Base-by-base conservation (phyloP, 2,329 filamentous ascomycete genomes). In the Coccinonectria pachysandricola region DNA sequence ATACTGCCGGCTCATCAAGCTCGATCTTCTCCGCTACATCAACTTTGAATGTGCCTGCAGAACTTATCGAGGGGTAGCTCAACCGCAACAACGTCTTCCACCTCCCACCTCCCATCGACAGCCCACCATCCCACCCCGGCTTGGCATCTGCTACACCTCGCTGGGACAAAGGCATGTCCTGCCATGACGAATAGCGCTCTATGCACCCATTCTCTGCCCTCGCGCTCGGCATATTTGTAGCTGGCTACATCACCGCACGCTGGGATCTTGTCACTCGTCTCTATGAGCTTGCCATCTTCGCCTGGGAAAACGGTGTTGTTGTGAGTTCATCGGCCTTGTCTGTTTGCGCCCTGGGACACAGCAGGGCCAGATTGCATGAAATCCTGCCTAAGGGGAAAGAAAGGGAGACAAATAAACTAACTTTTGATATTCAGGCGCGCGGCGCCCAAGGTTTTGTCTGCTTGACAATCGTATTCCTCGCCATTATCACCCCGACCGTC, bases 161-260 rank as follows among this genome's bases (percentile, higher is more conserved):
- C 18, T 16, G 17, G 23, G 28, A 31, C 32, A 34, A 45, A 42
- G 60, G 60, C 55, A 66, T 67, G 64, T 53, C 46, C 55, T 49
- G 52, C 47, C 52, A 43, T 33, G 34, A 39, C 38, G 42, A 50
- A 53, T 56, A 59, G 50, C 57, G 60, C 61, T 72, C 68, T 70
- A 96, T 96, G 88, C 87, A 95, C 85, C 85, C 87, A 52, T 95
- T 96, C 67, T 96, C 88, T 39, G 68, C 88, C 57, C 74, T 95
- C 59, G 93, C 87, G 51, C 77, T 94, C 64, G 86, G 82, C 64
- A 95, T 98, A 66, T 98, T 98, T 68, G 81, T 96, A 71, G 88
- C 91, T 65, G 91, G 91, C 60, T 98, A 98, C 71, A 96, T 88
- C 58, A 98, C 91, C 62, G 91, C 91, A 54, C 82, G 91, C 68